A percentile compares a stretch with the other conserved stretches of the same genome.
Conservation (phyloP, 177 flowering plant species). For the Vitis hybrid region DNA sequence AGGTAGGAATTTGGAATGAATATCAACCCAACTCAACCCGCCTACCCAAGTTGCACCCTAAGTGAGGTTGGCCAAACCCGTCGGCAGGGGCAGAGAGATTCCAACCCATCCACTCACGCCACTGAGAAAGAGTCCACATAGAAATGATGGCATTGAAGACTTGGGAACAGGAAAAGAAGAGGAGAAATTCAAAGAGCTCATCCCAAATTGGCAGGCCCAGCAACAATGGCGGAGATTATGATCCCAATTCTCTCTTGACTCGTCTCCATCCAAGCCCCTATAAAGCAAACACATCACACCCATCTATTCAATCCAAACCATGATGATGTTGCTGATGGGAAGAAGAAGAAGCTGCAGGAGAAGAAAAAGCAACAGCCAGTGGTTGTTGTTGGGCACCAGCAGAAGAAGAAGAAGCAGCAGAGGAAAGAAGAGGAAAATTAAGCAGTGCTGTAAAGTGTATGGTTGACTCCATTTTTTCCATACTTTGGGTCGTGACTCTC, state of each 20-base stretch:
- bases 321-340: constrained; percentile 4
- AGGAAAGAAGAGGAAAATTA: not conserved
- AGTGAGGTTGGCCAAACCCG: not conserved
- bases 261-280: constrained; percentile 8
- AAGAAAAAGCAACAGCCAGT: not conserved
- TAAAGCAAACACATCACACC: constrained; percentile 5
- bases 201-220: constrained; percentile 14
- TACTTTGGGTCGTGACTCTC: constrained; percentile 7
- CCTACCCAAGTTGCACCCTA: too few relatives aligned
- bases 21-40: too few relatives aligned
- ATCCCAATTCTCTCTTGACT: not conserved
- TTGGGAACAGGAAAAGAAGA: not conserved
- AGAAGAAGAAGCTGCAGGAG: constrained; percentile 3
- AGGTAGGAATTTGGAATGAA: too few relatives aligned
- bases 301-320: too few relatives aligned
- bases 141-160: constrained; percentile 27
- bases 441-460: constrained; percentile 18
- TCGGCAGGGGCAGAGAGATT: constrained; percentile 7
- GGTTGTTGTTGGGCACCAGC: constrained; percentile 4
- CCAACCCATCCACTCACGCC: constrained; percentile 17
- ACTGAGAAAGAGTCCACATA: constrained; percentile 13
- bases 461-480: constrained; percentile 25
- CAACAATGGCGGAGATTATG: constrained; percentile 12
- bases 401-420: not conserved
- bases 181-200: not conserved